These are phyloP conservation scores for Selenicereus undatus DNA, from an alignment of 148 eudicot genomes.

Conservation along the genomic window DNA sequence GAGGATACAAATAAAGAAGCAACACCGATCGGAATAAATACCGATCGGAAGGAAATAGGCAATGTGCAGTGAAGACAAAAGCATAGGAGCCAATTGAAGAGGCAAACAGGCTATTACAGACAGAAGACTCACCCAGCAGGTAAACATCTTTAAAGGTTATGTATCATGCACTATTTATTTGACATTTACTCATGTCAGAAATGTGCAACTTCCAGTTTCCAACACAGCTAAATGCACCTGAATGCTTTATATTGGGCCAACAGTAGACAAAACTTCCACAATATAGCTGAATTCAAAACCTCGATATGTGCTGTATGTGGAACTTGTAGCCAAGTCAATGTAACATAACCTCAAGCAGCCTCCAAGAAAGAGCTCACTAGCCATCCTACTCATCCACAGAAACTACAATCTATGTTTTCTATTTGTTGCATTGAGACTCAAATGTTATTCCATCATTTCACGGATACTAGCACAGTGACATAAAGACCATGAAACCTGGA, in stretches of 20 bases:
- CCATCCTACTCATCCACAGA: not conserved
- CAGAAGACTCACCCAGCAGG: not conserved
- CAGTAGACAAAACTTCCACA: not conserved
- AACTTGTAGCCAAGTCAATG: not conserved
- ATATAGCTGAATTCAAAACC: not conserved
- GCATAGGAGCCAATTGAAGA: not conserved
- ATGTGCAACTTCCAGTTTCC: not conserved
- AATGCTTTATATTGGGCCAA: not conserved
- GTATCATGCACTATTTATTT: not conserved
- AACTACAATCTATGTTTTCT: not conserved
- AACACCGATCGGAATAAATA: no score
- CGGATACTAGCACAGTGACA: not conserved
- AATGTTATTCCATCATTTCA: not conserved
- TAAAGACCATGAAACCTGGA: not conserved
- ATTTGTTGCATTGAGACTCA: not conserved
- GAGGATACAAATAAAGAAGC: no score
- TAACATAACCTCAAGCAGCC: not conserved
- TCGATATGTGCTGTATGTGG: not conserved
- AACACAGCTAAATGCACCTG: not conserved
- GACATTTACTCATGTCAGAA: slow-evolving; percentile 1
- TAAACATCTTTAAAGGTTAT: not conserved
- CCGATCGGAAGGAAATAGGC: no score
- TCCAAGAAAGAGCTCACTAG: not conserved
- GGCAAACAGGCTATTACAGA: not conserved
- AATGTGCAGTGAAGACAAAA: not conserved